Percentiles rank a stretch among this genome's conserved stretches.
These are phyloP conservation scores for Fragaria nilgerrensis DNA, from an alignment of 306 rosid species.

Conservation along the genomic window DNA sequence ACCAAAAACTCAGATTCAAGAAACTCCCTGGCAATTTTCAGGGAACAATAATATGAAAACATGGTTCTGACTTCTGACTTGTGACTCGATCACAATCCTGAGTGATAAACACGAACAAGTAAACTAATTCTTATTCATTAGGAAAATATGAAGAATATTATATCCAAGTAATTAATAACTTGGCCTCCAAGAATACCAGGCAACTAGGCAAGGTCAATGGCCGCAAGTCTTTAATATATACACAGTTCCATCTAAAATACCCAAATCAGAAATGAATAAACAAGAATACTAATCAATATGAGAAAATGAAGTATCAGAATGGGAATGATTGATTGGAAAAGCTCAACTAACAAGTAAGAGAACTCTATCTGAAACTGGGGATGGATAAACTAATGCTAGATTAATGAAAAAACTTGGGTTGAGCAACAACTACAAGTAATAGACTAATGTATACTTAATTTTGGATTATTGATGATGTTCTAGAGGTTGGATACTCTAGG, in stretches of 20 bases:
- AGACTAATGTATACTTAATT: background rate
- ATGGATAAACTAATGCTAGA: background rate
- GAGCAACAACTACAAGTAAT: background rate
- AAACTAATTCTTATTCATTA: background rate
- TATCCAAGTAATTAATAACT: background rate
- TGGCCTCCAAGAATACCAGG: background rate
- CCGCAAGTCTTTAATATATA: background rate
- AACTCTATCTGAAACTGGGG: background rate
- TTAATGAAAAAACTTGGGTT: background rate
- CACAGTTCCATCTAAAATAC: background rate
- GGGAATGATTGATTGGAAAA: background rate
- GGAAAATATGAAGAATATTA: background rate
- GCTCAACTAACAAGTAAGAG: background rate
- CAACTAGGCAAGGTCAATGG: background rate
- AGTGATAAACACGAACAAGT: background rate
- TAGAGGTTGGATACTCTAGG: background rate
- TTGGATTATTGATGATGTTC: background rate
- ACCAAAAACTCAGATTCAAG: background rate
- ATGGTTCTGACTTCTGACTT: slow-evolving; percentile 14
- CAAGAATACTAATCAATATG: background rate
- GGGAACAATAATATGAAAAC: background rate
- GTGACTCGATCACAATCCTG: background rate
- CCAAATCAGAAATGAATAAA: background rate
- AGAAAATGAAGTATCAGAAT: background rate
- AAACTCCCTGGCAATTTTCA: slow-evolving; percentile 1